A percentile compares a stretch with the other conserved stretches of the same genome.
Conservation (phyloP, 345 rosid genomes). For the Brassica rapa region DNA sequence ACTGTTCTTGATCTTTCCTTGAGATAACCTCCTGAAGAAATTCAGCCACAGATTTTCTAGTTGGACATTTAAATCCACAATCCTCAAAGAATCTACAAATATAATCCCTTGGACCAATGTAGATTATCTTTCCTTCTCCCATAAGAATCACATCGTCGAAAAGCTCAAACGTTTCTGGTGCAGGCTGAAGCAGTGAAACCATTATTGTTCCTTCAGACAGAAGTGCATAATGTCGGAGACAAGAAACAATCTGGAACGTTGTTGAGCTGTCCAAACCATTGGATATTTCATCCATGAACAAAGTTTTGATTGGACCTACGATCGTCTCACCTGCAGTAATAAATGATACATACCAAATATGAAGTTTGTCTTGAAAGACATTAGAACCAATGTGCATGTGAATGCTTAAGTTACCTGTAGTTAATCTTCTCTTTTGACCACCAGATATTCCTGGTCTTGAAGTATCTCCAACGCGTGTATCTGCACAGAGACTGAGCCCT, state of each 20-base stretch:
- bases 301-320: conserved; percentile 77
- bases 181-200: conserved; percentile 83
- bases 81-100: conserved; percentile 66
- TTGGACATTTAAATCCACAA: conserved; percentile 73
- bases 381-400: not conserved
- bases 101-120: conserved; percentile 71
- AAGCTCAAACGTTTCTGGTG: conserved; percentile 71
- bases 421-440: conserved; percentile 50
- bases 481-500: conserved; percentile 50
- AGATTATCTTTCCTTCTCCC: conserved; percentile 77
- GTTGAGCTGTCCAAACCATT: conserved; percentile 89
- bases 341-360: not conserved
- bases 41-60: conserved; percentile 80
- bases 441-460: conserved; percentile 52
- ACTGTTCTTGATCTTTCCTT: conserved; percentile 53
- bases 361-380: not conserved
- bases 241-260: conserved; percentile 73
- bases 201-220: conserved; percentile 70
- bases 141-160: conserved; percentile 77
- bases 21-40: conserved; percentile 78
- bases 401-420: conserved; percentile 40
- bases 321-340: conserved; percentile 67
- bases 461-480: conserved; percentile 40
- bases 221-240: conserved; percentile 58
- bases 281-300: conserved; percentile 88